These are phyloP conservation scores for Tetrapisispora iriomotensis DNA, from an alignment of 805 yeast species.

Conservation along the genomic window DNA sequence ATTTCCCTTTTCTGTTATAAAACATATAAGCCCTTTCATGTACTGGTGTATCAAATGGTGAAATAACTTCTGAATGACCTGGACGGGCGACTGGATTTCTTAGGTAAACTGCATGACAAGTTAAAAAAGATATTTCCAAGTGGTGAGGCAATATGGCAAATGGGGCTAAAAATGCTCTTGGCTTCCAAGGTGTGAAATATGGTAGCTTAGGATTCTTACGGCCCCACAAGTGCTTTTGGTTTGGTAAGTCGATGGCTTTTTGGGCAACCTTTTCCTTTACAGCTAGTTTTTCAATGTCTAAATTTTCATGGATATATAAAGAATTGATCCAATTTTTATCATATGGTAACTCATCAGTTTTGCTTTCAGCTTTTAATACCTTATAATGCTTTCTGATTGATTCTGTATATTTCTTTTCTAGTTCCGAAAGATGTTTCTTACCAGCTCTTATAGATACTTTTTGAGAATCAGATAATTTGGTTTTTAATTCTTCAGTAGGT, in stretches of 20 bases:
- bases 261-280: conserved; percentile 43
- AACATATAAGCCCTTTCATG: conserved; percentile 95
- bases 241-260: conserved; percentile 52
- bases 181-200: conserved; percentile 94
- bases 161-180: conserved; percentile 87
- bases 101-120: conserved; percentile 93
- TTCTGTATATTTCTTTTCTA: conserved; percentile 17
- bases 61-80: conserved; percentile 88
- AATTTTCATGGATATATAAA: conserved; percentile 34
- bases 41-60: conserved; percentile 72
- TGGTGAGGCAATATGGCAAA: conserved; percentile 89
- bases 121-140: conserved; percentile 76
- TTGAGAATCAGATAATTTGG: conserved; percentile 15
- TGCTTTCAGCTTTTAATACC: conserved; percentile 14
- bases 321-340: conserved; percentile 43
- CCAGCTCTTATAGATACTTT: conserved; percentile 21
- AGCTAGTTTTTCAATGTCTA: conserved; percentile 35
- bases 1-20: conserved; percentile 66
- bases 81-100: conserved; percentile 97
- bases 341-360: conserved; percentile 30
- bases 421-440: conserved; percentile 18
- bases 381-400: conserved; percentile 26
- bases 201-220: conserved; percentile 67
- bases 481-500: conserved; percentile 16
- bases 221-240: conserved; percentile 76